Evolutionary conservation across 305 asterid genomes (phyloP).

Genomic region (Rubia tinctorum): DNA sequence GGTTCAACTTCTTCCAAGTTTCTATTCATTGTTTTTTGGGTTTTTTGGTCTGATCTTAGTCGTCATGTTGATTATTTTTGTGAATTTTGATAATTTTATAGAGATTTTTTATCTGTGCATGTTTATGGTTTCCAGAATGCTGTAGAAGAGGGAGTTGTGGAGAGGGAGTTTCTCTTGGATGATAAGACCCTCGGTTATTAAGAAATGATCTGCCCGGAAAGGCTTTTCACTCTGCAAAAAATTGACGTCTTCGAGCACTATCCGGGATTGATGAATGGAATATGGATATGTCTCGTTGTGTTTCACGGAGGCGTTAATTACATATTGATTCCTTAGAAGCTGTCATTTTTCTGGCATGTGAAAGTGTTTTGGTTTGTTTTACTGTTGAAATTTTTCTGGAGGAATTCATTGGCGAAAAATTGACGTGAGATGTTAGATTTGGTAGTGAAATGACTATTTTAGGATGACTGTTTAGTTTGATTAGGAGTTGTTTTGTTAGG

Average conservation of each 20-base stretch:
- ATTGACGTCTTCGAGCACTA: constrained; percentile 20
- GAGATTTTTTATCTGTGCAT: constrained; percentile 26
- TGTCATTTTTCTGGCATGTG: constrained; percentile 20
- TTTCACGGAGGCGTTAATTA: constrained; percentile 8
- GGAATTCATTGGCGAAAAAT: no score
- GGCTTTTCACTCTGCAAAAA: constrained; percentile 14
- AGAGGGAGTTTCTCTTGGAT: constrained; percentile 28
- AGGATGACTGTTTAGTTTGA: no score
- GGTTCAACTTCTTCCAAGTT: not conserved
- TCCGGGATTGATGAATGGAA: constrained; percentile 22
- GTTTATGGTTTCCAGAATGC: constrained; percentile 17
- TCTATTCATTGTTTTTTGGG: not conserved
- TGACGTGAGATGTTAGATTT: no score
- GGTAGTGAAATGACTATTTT: no score
- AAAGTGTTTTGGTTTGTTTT: not conserved
- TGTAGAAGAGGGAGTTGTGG: constrained; percentile 20
- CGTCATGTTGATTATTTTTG: not conserved
- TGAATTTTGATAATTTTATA: not conserved
- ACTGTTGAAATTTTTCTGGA: no score
- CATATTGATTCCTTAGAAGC: constrained; percentile 12
- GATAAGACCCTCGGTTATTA: constrained; percentile 13
- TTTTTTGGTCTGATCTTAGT: not conserved
- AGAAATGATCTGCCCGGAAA: constrained; percentile 15
- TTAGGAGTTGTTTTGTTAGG: not conserved
- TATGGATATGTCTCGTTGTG: constrained; percentile 26